A percentile compares a stretch with the other conserved stretches of the same genome.
Conservation (phyloP, 371 early-diverging fungal genomes). For the Mortierella sp. region DNA sequence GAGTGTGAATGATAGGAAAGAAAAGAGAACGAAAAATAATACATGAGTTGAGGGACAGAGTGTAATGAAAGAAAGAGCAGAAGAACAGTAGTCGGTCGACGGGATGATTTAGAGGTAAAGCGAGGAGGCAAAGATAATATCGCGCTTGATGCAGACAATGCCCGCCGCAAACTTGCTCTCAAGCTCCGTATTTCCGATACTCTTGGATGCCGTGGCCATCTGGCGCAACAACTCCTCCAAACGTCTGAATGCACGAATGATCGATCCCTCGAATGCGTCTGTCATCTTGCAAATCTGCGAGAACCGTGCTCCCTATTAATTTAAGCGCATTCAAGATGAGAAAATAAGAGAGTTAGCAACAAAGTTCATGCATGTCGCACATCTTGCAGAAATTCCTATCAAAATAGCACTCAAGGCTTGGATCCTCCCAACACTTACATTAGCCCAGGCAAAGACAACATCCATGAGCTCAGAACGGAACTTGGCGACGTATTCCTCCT, state of each 20-base stretch:
- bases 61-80: not conserved
- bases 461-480: constrained; percentile 98
- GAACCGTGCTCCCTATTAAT: constrained; percentile 91
- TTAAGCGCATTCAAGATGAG: not conserved
- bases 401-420: not conserved
- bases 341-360: not conserved
- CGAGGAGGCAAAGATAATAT: constrained; percentile 98
- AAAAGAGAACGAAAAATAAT: not conserved
- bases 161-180: constrained; percentile 97
- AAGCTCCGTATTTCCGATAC: constrained; percentile 98
- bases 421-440: constrained; percentile 36
- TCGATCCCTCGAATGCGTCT: constrained; percentile 97
- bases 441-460: constrained; percentile 96
- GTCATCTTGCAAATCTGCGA: constrained; percentile 97
- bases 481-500: constrained; percentile 84
- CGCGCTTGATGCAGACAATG: constrained; percentile 96
- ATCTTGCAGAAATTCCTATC: not conserved
- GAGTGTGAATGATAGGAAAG: not conserved
- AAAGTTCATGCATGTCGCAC: not conserved
- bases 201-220: constrained; percentile 95
- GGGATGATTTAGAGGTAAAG: constrained; percentile 85
- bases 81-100: not conserved
- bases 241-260: constrained; percentile 96
- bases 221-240: constrained; percentile 98
- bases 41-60: not conserved